A percentile compares a stretch with the other conserved stretches of the same genome.
These are phyloP conservation scores for Ceratocystis alfenasii DNA, from an alignment of 2,329 filamentous ascomycete species.

Conservation along the genomic window DNA sequence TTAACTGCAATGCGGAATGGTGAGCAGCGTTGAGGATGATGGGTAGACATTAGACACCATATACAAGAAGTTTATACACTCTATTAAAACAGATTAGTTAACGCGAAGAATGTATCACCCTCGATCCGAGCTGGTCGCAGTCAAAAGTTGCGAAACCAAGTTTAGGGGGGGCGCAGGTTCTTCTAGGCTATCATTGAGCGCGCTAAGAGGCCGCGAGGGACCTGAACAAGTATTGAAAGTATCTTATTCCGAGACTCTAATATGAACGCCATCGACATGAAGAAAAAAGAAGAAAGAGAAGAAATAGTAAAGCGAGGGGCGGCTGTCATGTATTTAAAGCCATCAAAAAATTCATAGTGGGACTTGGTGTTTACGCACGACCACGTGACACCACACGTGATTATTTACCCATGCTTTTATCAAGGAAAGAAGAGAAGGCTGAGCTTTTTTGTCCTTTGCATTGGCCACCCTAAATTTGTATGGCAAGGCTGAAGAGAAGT, in stretches of 20 bases:
- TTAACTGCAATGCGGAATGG: slow-evolving; percentile 12
- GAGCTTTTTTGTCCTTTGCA: not conserved
- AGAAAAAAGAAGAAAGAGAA: slow-evolving; percentile 40
- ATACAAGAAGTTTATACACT: not conserved
- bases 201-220: slow-evolving; percentile 70
- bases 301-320: slow-evolving; percentile 16
- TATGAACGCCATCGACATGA: slow-evolving; percentile 80
- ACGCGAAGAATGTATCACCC: slow-evolving; percentile 23
- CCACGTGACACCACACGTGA: slow-evolving; percentile 13
- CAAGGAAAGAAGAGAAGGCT: slow-evolving; percentile 11
- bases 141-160: slow-evolving; percentile 41
- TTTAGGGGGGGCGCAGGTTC: slow-evolving; percentile 56
- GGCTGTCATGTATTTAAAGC: slow-evolving; percentile 17
- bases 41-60: not conserved
- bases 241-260: slow-evolving; percentile 99
- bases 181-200: slow-evolving; percentile 98
- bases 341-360: slow-evolving; percentile 13
- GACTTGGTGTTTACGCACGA: not conserved
- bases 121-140: slow-evolving; percentile 31
- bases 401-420: not conserved
- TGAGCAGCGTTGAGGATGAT: not conserved
- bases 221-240: slow-evolving; percentile 83
- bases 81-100: not conserved
- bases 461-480: not conserved
- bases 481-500: slow-evolving; percentile 19